Conservation (phyloP, 2,329 filamentous ascomycete species). For the Xylaria multiplex region DNA sequence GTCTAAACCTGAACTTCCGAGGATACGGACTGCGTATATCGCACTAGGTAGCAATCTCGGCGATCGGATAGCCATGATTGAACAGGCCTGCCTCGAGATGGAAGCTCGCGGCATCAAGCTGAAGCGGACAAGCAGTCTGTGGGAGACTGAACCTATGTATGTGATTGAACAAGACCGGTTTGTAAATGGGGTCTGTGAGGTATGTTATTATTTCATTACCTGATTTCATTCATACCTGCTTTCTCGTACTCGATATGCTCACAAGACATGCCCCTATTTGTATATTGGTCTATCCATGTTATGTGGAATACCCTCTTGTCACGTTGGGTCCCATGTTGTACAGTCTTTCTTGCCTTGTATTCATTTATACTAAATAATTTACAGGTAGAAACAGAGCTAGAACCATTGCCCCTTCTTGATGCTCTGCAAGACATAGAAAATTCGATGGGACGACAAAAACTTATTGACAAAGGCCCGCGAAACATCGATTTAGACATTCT, state of each 20-base stretch:
- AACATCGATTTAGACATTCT: constrained; percentile 96
- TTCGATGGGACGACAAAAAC: constrained; percentile 79
- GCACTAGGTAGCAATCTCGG: constrained; percentile 94
- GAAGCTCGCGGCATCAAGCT: constrained; percentile 76
- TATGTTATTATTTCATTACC: constrained; percentile 50
- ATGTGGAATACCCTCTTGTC: not conserved
- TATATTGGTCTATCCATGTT: not conserved
- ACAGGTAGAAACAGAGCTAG: constrained; percentile 82
- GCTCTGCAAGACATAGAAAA: constrained; percentile 86
- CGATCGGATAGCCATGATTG: constrained; percentile 84
- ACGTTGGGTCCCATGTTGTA: not conserved
- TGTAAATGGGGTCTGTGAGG: constrained; percentile 92
- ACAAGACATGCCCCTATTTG: not conserved
- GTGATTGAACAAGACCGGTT: constrained; percentile 88
- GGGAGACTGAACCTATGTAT: constrained; percentile 98
- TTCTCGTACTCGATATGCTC: not conserved
- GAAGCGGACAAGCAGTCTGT: constrained; percentile 84
- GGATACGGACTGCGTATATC: constrained; percentile 72
- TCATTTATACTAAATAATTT: constrained; percentile 14
- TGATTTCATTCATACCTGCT: not conserved
- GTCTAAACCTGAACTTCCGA: constrained; percentile 42
- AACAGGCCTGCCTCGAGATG: constrained; percentile 83
- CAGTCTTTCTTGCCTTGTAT: not conserved
- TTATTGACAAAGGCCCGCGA: constrained; percentile 91
- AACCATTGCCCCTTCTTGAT: constrained; percentile 80